These are phyloP conservation scores for Aphanomyces cochlioides DNA, from an alignment of 352 stramenopile species.

Conservation along the genomic window DNA sequence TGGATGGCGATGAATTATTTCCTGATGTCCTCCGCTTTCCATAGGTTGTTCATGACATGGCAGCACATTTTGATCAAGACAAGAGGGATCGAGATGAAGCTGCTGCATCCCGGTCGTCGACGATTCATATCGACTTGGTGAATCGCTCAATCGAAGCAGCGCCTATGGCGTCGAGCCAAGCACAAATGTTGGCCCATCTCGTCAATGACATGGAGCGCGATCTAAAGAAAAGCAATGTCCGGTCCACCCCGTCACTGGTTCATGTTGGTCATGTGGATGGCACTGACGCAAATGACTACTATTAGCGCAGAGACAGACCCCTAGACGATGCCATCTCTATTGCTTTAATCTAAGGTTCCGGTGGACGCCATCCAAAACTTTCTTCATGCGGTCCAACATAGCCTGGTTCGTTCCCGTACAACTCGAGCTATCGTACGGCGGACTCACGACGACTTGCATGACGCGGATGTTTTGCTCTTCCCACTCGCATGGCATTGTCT, in stretches of 20 bases:
- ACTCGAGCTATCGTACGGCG: conserved; percentile 75
- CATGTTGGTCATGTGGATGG: not conserved
- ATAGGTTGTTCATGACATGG: conserved; percentile 22
- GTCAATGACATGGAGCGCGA: conserved; percentile 3
- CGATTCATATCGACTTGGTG: conserved; percentile 25
- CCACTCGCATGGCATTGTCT: conserved; percentile 87
- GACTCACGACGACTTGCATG: conserved; percentile 81
- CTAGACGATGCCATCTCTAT: not conserved
- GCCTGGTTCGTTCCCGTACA: conserved; percentile 70
- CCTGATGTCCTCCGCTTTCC: not conserved
- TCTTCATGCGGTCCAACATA: conserved; percentile 76
- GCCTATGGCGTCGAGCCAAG: conserved; percentile 6
- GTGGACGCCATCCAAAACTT: conserved; percentile 53
- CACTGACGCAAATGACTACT: no score
- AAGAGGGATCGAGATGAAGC: conserved; percentile 20
- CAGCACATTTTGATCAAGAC: conserved; percentile 25
- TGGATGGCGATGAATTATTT: not conserved
- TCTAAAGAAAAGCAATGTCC: not conserved
- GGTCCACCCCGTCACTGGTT: not conserved
- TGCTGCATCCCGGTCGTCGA: not conserved
- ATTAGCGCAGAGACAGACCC: no score
- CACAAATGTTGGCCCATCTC: conserved; percentile 1
- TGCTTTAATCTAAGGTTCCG: conserved; percentile 17
- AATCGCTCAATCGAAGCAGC: conserved; percentile 19
- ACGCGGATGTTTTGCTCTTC: conserved; percentile 76